Percentiles rank a stretch among this genome's conserved stretches.
These are phyloP conservation scores for Kentomonas sorsogonicus DNA, from an alignment of 208 protist species.

Conservation along the genomic window DNA sequence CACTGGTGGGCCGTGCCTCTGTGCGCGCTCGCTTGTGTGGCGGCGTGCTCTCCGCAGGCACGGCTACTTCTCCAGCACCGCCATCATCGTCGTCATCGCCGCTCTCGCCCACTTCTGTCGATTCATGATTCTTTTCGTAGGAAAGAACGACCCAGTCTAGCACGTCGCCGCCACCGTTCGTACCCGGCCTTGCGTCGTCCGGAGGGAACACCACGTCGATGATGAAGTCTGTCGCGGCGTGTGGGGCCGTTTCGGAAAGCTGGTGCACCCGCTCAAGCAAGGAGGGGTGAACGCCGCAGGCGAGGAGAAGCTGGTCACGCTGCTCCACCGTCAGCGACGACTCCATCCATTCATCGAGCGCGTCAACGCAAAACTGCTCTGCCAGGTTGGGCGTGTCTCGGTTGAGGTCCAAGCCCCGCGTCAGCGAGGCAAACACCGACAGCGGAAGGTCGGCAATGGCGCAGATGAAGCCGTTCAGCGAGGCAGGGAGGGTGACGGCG, in stretches of 20 bases:
- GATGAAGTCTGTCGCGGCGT: conserved; percentile 69
- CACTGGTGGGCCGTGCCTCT: background rate
- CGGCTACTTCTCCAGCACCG: background rate
- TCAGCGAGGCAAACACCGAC: no score
- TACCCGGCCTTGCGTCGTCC: background rate
- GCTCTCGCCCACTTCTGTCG: conserved; percentile 33
- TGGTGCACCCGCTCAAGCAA: conserved; percentile 19
- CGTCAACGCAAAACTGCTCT: conserved; percentile 83
- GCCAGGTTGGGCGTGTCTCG: no score
- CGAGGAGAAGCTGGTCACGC: conserved; percentile 49
- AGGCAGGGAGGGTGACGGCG: background rate
- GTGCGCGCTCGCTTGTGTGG: conserved; percentile 1
- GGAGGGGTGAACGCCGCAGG: conserved; percentile 63
- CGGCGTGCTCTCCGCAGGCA: background rate
- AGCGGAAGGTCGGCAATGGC: no score
- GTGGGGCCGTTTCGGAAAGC: background rate
- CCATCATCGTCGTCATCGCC: background rate
- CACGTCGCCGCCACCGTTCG: conserved; percentile 10
- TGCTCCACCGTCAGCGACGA: conserved; percentile 17
- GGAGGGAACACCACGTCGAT: conserved; percentile 79
- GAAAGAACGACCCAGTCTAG: conserved; percentile 71
- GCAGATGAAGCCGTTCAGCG: background rate
- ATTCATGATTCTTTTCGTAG: conserved; percentile 69
- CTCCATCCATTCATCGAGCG: conserved; percentile 62
- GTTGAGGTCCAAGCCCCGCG: no score